Conservation (phyloP, 2,329 filamentous ascomycete genomes). For the Penicillium corylophilum region DNA sequence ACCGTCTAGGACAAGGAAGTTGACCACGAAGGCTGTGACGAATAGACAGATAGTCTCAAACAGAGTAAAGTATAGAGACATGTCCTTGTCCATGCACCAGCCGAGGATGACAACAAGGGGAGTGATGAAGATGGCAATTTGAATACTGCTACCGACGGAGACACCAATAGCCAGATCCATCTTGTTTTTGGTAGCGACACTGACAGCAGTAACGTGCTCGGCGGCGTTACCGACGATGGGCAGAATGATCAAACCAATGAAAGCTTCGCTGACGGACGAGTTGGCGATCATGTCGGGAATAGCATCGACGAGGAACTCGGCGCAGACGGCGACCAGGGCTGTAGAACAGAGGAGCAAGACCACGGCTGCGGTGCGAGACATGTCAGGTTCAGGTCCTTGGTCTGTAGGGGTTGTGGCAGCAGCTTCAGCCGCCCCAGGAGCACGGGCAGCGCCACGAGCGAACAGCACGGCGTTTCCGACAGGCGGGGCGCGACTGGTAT, state of each 20-base stretch:
- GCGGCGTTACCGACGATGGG: constrained; percentile 83
- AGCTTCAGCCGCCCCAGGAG: constrained; percentile 17
- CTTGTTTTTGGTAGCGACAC: constrained; percentile 78
- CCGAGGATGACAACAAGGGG: constrained; percentile 72
- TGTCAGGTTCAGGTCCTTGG: constrained; percentile 30
- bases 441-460: constrained; percentile 33
- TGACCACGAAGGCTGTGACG: constrained; percentile 78
- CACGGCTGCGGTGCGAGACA: constrained; percentile 59
- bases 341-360: constrained; percentile 57
- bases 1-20: constrained; percentile 81
- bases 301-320: constrained; percentile 72
- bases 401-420: constrained; percentile 9
- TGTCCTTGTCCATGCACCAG: constrained; percentile 72
- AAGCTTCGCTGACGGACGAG: constrained; percentile 66
- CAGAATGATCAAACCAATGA: constrained; percentile 76
- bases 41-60: constrained; percentile 72
- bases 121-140: constrained; percentile 75
- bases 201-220: constrained; percentile 78
- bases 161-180: constrained; percentile 82
- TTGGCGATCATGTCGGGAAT: constrained; percentile 66
- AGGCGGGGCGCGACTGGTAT: constrained; percentile 24
- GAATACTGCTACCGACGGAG: constrained; percentile 76
- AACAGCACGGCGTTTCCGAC: constrained; percentile 37
- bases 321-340: constrained; percentile 59
- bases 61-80: constrained; percentile 63